A percentile compares a stretch with the other conserved stretches of the same genome.
Evolutionary conservation across 257 asterid genomes (phyloP).

Genomic region (Eucommia ulmoides): DNA sequence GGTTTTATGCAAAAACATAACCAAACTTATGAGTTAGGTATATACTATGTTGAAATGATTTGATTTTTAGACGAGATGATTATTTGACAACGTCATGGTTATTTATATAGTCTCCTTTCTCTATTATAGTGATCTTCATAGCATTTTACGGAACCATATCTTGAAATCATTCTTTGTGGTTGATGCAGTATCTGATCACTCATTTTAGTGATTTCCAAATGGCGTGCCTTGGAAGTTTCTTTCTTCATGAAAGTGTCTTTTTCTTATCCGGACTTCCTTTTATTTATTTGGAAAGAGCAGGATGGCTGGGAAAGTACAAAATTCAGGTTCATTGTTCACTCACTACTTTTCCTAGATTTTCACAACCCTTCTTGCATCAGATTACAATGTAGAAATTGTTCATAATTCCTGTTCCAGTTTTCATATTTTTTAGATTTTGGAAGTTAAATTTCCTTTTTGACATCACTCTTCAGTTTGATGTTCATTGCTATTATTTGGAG

Average conservation of each 20-base stretch:
- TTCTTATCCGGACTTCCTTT: conserved; percentile 93
- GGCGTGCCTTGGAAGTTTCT: conserved; percentile 95
- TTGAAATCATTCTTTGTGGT: conserved; percentile 4
- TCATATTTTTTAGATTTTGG: no score
- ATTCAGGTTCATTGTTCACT: no score
- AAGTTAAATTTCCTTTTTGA: no score
- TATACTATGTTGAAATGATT: neutral
- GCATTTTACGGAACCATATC: no score
- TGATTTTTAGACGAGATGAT: neutral
- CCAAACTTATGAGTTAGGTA: neutral
- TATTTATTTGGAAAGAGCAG: conserved; percentile 74
- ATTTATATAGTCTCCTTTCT: neutral
- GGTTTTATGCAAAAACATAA: neutral
- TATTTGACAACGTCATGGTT: neutral
- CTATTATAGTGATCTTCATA: no score
- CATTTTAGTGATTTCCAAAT: conserved; percentile 77
- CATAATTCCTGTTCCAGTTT: no score
- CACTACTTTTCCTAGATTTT: no score
- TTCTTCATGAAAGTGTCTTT: conserved; percentile 87
- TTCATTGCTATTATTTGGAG: no score
- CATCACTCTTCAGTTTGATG: no score
- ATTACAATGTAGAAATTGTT: no score
- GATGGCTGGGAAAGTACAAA: conserved; percentile 95
- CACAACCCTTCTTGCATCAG: no score
- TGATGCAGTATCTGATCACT: conserved; percentile 74